A percentile compares a stretch with the other conserved stretches of the same genome.
phyloP scores from a whole-genome alignment of 257 asterid species.

The Forsythia viridissima region DNA sequence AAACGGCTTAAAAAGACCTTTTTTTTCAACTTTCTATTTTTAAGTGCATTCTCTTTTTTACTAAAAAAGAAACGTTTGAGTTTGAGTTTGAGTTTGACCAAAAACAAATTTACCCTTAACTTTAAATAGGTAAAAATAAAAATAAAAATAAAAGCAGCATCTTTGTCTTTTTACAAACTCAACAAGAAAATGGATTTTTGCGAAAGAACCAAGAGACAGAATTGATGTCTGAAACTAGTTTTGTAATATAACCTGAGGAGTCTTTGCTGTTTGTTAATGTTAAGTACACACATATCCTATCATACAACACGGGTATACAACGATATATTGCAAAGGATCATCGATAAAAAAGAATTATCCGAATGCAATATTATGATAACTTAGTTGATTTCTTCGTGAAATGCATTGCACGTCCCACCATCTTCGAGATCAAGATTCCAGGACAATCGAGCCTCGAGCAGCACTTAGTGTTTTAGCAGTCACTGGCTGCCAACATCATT shows the following conservation, averaged over 20 bases:
- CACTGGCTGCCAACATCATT: constrained; percentile 19
- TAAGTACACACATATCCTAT: constrained; percentile 22
- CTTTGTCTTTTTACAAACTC: background rate
- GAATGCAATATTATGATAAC: constrained; percentile 47
- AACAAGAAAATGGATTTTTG: background rate
- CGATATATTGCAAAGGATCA: constrained; percentile 61
- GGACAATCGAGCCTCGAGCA: constrained; percentile 3
- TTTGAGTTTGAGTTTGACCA: no score
- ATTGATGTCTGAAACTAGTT: background rate
- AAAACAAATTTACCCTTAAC: no score
- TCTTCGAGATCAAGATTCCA: background rate
- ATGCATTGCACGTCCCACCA: background rate
- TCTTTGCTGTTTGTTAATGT: background rate
- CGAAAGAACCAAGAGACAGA: background rate
- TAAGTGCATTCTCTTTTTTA: no score
- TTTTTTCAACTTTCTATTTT: no score
- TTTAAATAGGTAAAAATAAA: no score
- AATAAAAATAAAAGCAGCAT: background rate
- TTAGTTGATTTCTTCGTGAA: background rate
- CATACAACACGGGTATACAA: constrained; percentile 24
- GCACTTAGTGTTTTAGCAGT: constrained; percentile 10
- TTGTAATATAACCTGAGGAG: background rate
- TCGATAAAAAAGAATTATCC: constrained; percentile 52
- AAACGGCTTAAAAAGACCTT: no score
- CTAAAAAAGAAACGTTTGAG: no score